Base-by-base conservation (phyloP, 1,139 yeast species). In the Cylindricascospora bacillispora region DNA sequence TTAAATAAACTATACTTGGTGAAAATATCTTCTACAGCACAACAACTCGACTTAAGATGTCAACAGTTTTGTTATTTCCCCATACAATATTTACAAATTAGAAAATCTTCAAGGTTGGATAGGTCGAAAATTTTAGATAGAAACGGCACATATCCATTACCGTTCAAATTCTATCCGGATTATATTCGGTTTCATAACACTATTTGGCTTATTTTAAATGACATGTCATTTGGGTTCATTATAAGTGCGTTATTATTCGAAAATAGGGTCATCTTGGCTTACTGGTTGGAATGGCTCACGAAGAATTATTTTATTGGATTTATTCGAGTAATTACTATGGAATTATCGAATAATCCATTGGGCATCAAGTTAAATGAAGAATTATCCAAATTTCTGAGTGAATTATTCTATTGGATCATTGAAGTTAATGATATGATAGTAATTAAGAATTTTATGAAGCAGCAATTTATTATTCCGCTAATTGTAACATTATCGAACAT, bases 321-420 rank as follows among this genome's bases (percentile, higher is more conserved):
- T 10, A 31, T 52, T 7, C 31, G 30, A 10, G 43, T 50, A 3
- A 55, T 78, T 19, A 73, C 86, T 9, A 43, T 62, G 2, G 80
- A 94, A 92, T 63, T 92, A 21, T 83, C 86, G 59, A 70, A 70
- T 40, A 81, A 89, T 50, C 98, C 98, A 0, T 95, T 93, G 6
- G 98, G 98, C 2, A 74, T 92, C 47, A 92, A 92, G 49, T 66
- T 92, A 35, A 92, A 92, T 53, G 76, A 73, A 34, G 95, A 85
- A 47, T 62, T 92, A 21, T 86, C 95, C 0, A 66, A 64, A 16
- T 92, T 92, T 46, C 65, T 86, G 52, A 94, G 95, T 15, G 94
- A 85, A 35, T 58, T 92, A 30, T 79, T 80, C 42, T 50, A 79
- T 16, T 89, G 95, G 95, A 79, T 86, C 6, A 65, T 86, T 26